phyloP scores from a whole-genome alignment of 495 filamentous ascomycete species.

The Penicillium atrosanguineum region DNA sequence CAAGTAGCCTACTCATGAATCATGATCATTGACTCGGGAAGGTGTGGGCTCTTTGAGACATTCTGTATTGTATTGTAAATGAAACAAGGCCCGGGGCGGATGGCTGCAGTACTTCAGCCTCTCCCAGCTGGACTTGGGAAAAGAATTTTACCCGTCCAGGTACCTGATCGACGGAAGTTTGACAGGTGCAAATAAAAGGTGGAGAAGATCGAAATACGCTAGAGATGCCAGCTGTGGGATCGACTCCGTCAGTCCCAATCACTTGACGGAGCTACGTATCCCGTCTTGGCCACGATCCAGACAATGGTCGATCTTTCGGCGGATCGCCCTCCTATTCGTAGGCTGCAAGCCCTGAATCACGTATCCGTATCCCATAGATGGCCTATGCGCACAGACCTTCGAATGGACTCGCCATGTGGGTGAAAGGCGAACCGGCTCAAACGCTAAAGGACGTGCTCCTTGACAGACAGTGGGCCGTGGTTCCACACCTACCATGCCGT shows the following conservation, averaged over 20 bases:
- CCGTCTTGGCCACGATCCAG: not conserved
- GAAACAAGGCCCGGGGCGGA: not conserved
- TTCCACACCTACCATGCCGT: not conserved
- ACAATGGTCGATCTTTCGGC: not conserved
- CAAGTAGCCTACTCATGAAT: conserved; percentile 5
- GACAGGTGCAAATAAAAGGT: conserved; percentile 16
- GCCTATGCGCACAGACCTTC: conserved; percentile 12
- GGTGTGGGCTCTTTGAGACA: not conserved
- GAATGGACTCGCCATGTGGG: conserved; percentile 18
- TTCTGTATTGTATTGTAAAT: too few species aligned
- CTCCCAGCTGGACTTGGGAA: not conserved
- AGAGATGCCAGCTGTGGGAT: conserved; percentile 2
- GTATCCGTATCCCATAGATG: not conserved
- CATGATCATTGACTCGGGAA: conserved; percentile 4
- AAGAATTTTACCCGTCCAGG: not conserved
- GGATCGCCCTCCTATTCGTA: not conserved
- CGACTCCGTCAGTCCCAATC: conserved; percentile 9
- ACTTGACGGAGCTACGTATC: not conserved
- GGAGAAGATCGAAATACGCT: conserved; percentile 9
- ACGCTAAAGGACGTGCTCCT: conserved; percentile 9
- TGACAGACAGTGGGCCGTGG: conserved; percentile 14
- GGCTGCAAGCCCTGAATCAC: not conserved
- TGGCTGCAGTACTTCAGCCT: not conserved
- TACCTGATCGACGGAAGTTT: conserved; percentile 29
- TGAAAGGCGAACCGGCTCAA: conserved; percentile 18